phyloP scores from a whole-genome alignment of 495 filamentous ascomycete genomes.

The Xylaria scruposa region DNA sequence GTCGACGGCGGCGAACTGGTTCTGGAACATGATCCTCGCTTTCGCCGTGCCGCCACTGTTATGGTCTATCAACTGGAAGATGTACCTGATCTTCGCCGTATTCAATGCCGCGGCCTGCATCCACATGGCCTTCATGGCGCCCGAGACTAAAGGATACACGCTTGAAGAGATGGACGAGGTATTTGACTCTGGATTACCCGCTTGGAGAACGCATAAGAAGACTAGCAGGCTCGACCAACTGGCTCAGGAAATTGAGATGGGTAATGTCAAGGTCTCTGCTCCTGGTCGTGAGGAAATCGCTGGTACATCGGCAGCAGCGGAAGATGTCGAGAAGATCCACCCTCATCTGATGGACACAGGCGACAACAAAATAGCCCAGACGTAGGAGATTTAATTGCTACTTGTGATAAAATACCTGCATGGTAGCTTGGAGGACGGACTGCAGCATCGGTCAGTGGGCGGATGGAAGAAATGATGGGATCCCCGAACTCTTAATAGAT shows the following conservation, averaged over 20 bases:
- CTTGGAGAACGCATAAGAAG: conserved; percentile 54
- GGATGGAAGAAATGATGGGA: neutral
- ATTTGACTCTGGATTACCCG: conserved; percentile 60
- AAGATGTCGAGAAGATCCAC: neutral
- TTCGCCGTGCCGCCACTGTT: conserved; percentile 68
- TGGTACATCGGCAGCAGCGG: neutral
- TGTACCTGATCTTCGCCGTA: conserved; percentile 71
- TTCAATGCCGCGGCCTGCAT: conserved; percentile 73
- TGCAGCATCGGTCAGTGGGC: neutral
- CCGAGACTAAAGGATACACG: conserved; percentile 81
- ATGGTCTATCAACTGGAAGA: conserved; percentile 62
- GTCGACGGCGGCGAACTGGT: conserved; percentile 72
- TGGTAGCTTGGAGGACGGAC: neutral
- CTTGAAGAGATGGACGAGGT: conserved; percentile 72
- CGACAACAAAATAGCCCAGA: neutral
- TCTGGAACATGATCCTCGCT: conserved; percentile 70
- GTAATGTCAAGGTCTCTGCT: conserved; percentile 40
- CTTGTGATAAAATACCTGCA: neutral
- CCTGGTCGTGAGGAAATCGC: neutral
- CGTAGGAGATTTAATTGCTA: neutral
- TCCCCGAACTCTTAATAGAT: neutral
- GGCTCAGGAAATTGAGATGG: conserved; percentile 58
- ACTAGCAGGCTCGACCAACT: conserved; percentile 56
- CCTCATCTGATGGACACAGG: neutral
- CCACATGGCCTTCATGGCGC: conserved; percentile 74